Conservation (phyloP, 306 rosid species). For the Ochetophila trinervis region DNA sequence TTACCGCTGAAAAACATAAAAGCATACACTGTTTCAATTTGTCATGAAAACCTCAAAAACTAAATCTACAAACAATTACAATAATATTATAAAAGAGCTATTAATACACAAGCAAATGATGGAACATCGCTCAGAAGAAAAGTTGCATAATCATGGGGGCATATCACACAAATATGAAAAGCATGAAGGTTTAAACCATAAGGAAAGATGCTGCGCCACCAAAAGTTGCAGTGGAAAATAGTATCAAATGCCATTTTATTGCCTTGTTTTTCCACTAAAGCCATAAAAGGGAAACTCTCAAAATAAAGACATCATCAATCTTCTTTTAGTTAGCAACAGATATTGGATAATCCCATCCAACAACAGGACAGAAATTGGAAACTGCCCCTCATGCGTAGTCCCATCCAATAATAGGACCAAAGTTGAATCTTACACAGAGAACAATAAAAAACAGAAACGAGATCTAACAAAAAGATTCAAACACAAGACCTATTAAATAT, state of each 20-base stretch:
- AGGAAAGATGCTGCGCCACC: neutral
- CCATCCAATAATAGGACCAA: no score
- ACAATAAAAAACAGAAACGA: no score
- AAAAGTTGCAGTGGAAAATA: neutral
- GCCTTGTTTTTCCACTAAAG: neutral
- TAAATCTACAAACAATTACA: neutral
- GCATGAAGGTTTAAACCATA: neutral
- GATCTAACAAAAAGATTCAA: no score
- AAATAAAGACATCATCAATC: no score
- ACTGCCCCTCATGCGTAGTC: no score
- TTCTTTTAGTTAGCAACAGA: no score
- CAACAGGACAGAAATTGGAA: no score
- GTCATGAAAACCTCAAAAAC: slow-evolving; percentile 10
- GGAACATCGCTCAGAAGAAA: neutral
- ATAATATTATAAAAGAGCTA: no score
- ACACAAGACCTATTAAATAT: no score
- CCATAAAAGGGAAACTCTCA: no score
- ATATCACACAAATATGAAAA: neutral
- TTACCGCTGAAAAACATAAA: slow-evolving; percentile 60
- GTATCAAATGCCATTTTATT: neutral
- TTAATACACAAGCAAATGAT: neutral
- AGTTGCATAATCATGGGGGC: neutral
- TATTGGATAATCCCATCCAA: no score
- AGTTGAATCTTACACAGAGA: no score
- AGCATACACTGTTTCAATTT: slow-evolving; percentile 9